Conservation (phyloP, 2,329 filamentous ascomycete species). For the Iodosphaeria phyllophila region DNA sequence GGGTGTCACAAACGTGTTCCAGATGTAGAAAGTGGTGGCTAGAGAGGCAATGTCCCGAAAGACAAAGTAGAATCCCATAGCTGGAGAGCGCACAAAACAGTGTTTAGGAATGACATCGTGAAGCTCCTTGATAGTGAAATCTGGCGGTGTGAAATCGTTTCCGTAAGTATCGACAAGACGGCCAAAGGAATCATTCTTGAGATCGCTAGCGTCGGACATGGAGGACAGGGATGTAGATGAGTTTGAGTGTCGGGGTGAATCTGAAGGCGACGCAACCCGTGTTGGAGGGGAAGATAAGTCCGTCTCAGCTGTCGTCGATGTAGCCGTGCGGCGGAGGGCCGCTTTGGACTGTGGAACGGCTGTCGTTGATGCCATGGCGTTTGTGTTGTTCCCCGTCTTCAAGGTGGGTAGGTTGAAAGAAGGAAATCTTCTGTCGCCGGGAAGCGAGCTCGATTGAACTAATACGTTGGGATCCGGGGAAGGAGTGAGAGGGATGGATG, state of each 20-base stretch:
- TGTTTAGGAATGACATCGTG: constrained; percentile 93
- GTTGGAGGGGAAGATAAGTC: constrained; percentile 34
- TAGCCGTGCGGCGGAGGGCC: constrained; percentile 27
- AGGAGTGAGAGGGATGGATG: too few species aligned
- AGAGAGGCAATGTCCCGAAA: constrained; percentile 60
- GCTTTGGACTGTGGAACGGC: constrained; percentile 23
- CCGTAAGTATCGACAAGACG: constrained; percentile 81
- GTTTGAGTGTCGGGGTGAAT: constrained; percentile 42
- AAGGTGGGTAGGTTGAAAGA: too few species aligned
- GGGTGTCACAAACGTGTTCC: constrained; percentile 77
- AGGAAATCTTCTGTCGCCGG: too few species aligned
- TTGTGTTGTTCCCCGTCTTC: too few species aligned
- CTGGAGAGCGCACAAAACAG: constrained; percentile 78
- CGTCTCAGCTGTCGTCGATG: constrained; percentile 19
- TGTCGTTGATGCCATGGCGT: too few species aligned
- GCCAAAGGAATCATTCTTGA: constrained; percentile 24
- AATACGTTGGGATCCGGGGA: too few species aligned
- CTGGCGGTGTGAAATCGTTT: constrained; percentile 81
- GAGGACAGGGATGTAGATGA: constrained; percentile 91
- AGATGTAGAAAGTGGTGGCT: constrained; percentile 64
- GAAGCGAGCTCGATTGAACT: too few species aligned
- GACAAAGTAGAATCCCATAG: constrained; percentile 64
- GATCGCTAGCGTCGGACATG: constrained; percentile 47
- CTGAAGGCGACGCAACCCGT: constrained; percentile 34
- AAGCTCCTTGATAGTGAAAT: constrained; percentile 96